Base-by-base conservation (phyloP, 2,329 filamentous ascomycete genomes). In the Fusarium sp. region DNA sequence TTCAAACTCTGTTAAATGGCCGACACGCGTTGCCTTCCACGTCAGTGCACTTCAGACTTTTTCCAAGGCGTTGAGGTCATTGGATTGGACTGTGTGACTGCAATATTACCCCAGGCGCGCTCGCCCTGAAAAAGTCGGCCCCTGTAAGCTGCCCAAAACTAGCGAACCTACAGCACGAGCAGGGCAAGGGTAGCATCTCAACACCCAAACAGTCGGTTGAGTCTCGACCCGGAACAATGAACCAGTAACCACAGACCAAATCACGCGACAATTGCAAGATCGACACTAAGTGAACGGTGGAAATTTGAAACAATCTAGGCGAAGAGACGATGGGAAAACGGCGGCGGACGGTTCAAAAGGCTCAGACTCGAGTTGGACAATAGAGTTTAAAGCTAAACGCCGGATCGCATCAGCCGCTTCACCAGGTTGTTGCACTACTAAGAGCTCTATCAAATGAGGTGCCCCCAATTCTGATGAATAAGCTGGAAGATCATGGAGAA, bases 371-470 rank as follows among this genome's bases (percentile, higher is more conserved):
- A 57, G 58, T 42, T 59, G 36, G 12, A 5, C 6, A 48, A 54
- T 48, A 70, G 45, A 70, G 67, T 70, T 70, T 44, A 26, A 35
- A 35, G 35, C 66, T 52, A 65, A 33, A 69, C 48, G 26, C 42
- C 54, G 41, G 54, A 26, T 31, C 18, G 15, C 38, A 39, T 26
- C 38, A 35, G 20, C 49, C 44, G 38, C 47, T 65, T 35, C 33
- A 28, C 26, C 20, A 9, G 33, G n/a, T 8, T 42, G 42, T 11
- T 33, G 17, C 64, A 35, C 42, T 44, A 41, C 48, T 15, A 7
- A 15, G 9, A 3, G 6, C 7, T 2, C 4, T 39, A 13, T 36
- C 63, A 10, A 68, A 62, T 63, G 2, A 56, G 9, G 47, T 15
- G 12, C 1, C 9, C 9, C 10, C n/a, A 18, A 24, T 17, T 6